Evolutionary conservation across 1,284 basidiomycete species (phyloP), one percentile per base, ranked within the genome.

Genomic region (Puccinia novopanici): DNA sequence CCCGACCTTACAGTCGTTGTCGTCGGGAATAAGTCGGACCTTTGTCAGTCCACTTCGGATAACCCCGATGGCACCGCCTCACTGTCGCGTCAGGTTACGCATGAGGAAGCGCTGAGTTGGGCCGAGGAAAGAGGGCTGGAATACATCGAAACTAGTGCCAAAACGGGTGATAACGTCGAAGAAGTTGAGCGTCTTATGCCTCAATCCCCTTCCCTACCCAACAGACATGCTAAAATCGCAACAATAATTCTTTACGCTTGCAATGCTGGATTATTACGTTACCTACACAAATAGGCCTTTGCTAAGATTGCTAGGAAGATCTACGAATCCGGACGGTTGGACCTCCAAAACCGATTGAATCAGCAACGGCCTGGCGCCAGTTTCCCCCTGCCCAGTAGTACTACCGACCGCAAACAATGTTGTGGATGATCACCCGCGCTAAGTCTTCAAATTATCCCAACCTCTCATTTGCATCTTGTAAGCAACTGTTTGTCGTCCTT

Each of bases 71-170:
- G 6, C 19, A 9, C 54, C 5, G 2, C 50, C 55, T 12, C 50
- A 6, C 17, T 17, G 34, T 22, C 76, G 0, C 54, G 77, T 8
- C 24, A 80, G 73, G 77, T 80, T 17, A 34, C 55, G 0, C 15
- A 40, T 27, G 55, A 80, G 13, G 77, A 80, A 73, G 77, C 77
- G 1, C 15, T 30, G 27, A 50, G 45, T 24, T 80, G 77, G 77
- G 77, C 77, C 13, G 10, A 72, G 12, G 77, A 80, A 63, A 54
- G 67, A 45, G 77, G 68, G n/a, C 19, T 80, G 24, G 67, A 80
- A 52, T 80, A 80, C 54, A 73, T 80, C 55, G 77, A 80, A 42
- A 73, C 70, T 0, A 80, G 77, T 54, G 77, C 77, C 2, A 80
- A 80, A 50, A 80, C 77, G 0, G 77, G 77, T 4, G 55, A n/a